Percentiles rank a stretch among this genome's conserved stretches.
These are phyloP conservation scores for Eucalyptus paniculata DNA, from an alignment of 345 rosid genomes.

Conservation along the genomic window DNA sequence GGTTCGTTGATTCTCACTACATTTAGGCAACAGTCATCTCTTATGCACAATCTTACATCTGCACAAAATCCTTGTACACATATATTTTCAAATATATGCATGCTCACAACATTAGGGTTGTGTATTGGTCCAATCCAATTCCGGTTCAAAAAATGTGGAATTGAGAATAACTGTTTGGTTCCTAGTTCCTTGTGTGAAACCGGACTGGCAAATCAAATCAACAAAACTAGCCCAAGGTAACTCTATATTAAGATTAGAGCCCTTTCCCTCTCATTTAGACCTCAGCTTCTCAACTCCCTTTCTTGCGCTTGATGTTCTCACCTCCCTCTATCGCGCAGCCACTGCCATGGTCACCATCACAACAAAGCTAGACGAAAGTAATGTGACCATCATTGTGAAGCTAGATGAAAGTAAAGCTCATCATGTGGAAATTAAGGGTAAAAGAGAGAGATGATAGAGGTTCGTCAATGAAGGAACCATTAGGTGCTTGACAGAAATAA, in stretches of 20 bases:
- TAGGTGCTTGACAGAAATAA: neutral
- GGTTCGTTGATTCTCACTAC: conserved; percentile 12
- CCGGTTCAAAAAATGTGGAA: neutral
- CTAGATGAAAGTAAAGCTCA: neutral
- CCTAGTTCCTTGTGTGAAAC: neutral
- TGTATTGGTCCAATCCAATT: neutral
- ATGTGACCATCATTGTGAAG: too few species aligned
- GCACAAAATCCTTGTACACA: neutral
- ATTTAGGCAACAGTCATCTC: neutral
- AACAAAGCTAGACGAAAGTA: neutral
- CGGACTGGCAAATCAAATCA: neutral
- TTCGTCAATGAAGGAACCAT: neutral
- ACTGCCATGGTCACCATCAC: neutral
- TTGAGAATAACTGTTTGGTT: neutral
- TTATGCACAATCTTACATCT: neutral
- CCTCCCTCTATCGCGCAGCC: neutral
- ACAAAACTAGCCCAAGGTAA: neutral
- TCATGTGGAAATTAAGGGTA: neutral
- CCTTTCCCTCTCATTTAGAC: neutral
- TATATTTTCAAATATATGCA: neutral
- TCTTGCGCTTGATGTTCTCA: neutral
- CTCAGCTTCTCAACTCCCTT: neutral
- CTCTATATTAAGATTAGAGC: neutral
- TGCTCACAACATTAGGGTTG: neutral
- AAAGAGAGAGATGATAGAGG: neutral